These are phyloP conservation scores for Heliamphora pulchella DNA, from an alignment of 179 eudicot species.

Conservation along the genomic window DNA sequence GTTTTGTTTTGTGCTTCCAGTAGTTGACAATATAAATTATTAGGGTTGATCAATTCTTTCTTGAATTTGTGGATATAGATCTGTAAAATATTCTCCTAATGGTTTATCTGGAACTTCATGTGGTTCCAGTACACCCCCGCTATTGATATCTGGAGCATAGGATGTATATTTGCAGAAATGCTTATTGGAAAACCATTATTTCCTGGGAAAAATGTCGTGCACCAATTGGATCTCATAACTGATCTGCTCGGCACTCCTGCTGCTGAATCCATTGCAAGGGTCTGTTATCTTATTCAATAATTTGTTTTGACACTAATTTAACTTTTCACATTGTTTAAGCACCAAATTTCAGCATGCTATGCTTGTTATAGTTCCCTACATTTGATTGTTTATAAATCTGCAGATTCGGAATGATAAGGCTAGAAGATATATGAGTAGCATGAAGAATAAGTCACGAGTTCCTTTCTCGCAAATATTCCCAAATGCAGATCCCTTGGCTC, in stretches of 20 bases:
- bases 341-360: neutral
- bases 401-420: constrained; percentile 72
- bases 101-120: neutral
- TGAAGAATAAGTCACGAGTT: constrained; percentile 47
- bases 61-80: neutral
- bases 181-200: constrained; percentile 55
- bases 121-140: constrained; percentile 60
- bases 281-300: constrained; percentile 21
- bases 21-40: no score
- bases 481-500: constrained; percentile 56
- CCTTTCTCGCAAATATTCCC: constrained; percentile 49
- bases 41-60: neutral
- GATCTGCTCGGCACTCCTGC: constrained; percentile 65
- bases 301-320: neutral
- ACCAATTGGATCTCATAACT: constrained; percentile 61
- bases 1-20: neutral
- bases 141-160: constrained; percentile 72
- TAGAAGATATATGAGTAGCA: constrained; percentile 42
- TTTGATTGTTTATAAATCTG: constrained; percentile 14
- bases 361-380: neutral
- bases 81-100: neutral
- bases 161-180: constrained; percentile 73
- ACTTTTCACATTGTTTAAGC: constrained; percentile 1
- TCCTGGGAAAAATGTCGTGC: constrained; percentile 65
- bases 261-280: constrained; percentile 48